These are phyloP conservation scores for Saccharomycopsis olivae DNA, from an alignment of 805 yeast species.

Conservation along the genomic window DNA sequence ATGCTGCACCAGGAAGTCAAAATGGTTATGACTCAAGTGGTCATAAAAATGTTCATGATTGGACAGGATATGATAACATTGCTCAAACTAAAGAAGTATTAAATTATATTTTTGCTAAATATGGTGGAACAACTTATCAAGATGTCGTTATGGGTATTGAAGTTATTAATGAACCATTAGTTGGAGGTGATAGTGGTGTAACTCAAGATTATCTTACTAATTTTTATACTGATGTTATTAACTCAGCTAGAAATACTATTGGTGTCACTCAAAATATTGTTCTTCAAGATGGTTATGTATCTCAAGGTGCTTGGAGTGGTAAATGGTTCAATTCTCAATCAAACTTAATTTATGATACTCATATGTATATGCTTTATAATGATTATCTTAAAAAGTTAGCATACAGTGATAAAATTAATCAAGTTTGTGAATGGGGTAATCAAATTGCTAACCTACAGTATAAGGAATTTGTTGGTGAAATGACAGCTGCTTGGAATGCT, in stretches of 20 bases:
- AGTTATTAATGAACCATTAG: conserved; percentile 63
- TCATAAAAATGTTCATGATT: conserved; percentile 36
- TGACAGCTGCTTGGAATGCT: conserved; percentile 60
- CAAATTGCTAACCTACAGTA: conserved; percentile 34
- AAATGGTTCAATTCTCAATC: conserved; percentile 24
- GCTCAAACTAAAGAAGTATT: conserved; percentile 41
- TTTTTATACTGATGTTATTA: conserved; percentile 55
- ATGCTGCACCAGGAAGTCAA: conserved; percentile 77
- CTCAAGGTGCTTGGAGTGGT: conserved; percentile 43
- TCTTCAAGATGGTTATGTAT: conserved; percentile 57
- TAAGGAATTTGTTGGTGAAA: conserved; percentile 56
- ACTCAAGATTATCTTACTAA: conserved; percentile 41
- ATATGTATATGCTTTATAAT: conserved; percentile 36
- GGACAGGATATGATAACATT: conserved; percentile 35
- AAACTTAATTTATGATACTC: conserved; percentile 56
- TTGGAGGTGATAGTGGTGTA: conserved; percentile 39
- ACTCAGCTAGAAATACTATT: conserved; percentile 41
- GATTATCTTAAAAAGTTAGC: conserved; percentile 61
- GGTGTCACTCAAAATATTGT: conserved; percentile 46
- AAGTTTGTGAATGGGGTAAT: conserved; percentile 43
- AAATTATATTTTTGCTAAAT: conserved; percentile 39
- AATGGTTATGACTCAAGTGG: conserved; percentile 84
- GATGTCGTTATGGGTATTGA: conserved; percentile 61
- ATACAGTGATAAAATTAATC: conserved; percentile 50
- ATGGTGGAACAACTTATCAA: conserved; percentile 35